Evolutionary conservation across 495 filamentous ascomycete genomes (phyloP).

Genomic region (Oleoguttula mirabilis): DNA sequence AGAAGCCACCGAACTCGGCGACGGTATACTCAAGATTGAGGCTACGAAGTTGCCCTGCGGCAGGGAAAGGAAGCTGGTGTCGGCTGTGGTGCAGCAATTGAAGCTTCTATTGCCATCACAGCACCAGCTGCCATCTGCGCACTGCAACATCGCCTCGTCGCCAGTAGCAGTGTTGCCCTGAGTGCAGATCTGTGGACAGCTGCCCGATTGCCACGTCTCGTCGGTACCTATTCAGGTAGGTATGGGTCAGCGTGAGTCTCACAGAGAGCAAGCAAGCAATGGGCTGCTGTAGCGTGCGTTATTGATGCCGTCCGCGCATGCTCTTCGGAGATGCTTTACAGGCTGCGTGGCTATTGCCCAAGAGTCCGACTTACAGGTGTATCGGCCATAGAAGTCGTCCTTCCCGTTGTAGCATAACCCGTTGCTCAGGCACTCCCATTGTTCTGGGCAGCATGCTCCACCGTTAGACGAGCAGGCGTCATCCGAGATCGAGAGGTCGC

Average conservation of each 20-base stretch:
- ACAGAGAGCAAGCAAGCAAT: too few species aligned
- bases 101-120: slow-evolving; percentile 12
- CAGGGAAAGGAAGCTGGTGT: slow-evolving; percentile 7
- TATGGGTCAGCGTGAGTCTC: too few species aligned
- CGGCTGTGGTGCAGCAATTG: slow-evolving; percentile 13
- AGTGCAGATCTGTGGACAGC: slow-evolving; percentile 16
- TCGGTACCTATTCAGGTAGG: too few species aligned
- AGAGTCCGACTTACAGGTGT: too few species aligned
- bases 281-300: too few species aligned
- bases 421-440: slow-evolving; percentile 16
- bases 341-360: too few species aligned
- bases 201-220: too few species aligned
- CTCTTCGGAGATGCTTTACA: too few species aligned
- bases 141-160: slow-evolving; percentile 17
- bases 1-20: not conserved
- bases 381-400: too few species aligned
- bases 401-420: slow-evolving; percentile 2
- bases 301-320: too few species aligned
- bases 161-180: slow-evolving; percentile 8
- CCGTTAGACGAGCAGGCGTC: slow-evolving; percentile 3
- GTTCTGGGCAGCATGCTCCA: slow-evolving; percentile 13
- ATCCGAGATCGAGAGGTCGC: slow-evolving; percentile 7
- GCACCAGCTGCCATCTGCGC: slow-evolving; percentile 12
- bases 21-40: slow-evolving; percentile 8
- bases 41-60: slow-evolving; percentile 5